Base-by-base conservation (phyloP, 2,329 filamentous ascomycete species). In the Pseudogymnoascus sp. region DNA sequence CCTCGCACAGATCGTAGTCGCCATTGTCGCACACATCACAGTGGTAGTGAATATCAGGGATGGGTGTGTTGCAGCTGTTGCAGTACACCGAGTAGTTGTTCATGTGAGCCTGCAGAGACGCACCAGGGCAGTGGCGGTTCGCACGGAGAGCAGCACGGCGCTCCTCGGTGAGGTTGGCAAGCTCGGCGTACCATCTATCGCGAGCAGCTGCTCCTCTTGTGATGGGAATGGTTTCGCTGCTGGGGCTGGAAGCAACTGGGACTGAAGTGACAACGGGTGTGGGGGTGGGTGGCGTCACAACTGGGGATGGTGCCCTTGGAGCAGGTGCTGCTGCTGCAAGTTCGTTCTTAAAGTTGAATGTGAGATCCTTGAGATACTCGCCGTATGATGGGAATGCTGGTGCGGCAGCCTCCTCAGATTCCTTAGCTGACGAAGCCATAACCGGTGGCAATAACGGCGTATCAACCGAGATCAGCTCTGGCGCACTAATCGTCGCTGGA, bases 1-100 rank as follows among this genome's bases (percentile, higher is more conserved):
- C 74, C 65, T 86, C 81, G 79, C 95, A 99, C 30, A 99, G 83
- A 71, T 99, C 94, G 70, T 92, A 99, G 73, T 99, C 94, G 39
- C 93, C 94, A 62, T 88, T 84, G 65, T 97, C 91, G 72, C 94
- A 99, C 62, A 89, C 90, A 66, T 89, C 89, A 79, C 95, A 99
- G 76, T 99, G 94, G 74, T 90, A 99, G 75, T 99, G 93, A 59
- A 85, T 83, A 67, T 91, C 86, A 28, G 87, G 83, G 69, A 97
- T 91, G 41, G 86, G 83, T 64, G 78, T 79, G 67, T 91, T 88
- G 75, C 94, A 99, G 72, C 84, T 82, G 77, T 99, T 97, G 83
- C 94, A 99, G 79, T 90, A 96, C 47, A 99, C 91, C 11, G 89
- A 89, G 75, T 92, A 96, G 54, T 81, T 76, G 61, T 70, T 28